Evolutionary conservation across 495 filamentous ascomycete species (phyloP), one percentile per base, ranked within the genome.

Genomic region (Podospora comata): DNA sequence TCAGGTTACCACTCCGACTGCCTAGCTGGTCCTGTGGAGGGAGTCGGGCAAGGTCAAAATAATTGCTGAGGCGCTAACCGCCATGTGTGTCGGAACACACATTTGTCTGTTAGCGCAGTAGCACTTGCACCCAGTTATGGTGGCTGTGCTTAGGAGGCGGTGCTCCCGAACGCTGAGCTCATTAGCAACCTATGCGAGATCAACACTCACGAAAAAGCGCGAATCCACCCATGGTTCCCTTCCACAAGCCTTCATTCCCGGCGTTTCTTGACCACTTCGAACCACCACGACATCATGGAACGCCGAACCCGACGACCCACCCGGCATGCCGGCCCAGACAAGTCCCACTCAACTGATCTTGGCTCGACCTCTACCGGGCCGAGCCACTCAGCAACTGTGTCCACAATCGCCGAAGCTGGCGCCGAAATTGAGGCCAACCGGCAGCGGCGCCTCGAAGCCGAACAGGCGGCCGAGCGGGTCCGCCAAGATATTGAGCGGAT

Each of bases 401-500:
- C 39, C 39, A 48, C 39, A 48, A 11, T 11, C 39, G 39, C 39
- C 13, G 39, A 18, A 48, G 9, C 9, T 48, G 39, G 13, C 15
- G 15, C 39, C 39, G 39, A 18, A 48, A 16, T 3, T 48, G 39
- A 48, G 3, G 15, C 39, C 39, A 11, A 48, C 39, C 39, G 39
- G 15, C 39, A 48, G 9, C 39, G 15, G 39, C 39, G 39, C 39
- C 39, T 48, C 9, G 39, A 48, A 48, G 39, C 39, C 39, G 39
- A 48, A 13, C 6, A 11, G 15, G 9, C 39, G 39, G 39, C 39
- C 39, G 39, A 48, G 13, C 39, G 39, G 39, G 39, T 18, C 39
- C 39, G 39, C 39, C 39, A 48, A 16, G 39, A 48, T 48, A 62
- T 62, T 13, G 60, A 62, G 26, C 20, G 27, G 26, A 62, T 62